Evolutionary conservation across 352 stramenopile species (phyloP), one percentile per base, ranked within the genome.

Genomic region (Pythium aristosporum): DNA sequence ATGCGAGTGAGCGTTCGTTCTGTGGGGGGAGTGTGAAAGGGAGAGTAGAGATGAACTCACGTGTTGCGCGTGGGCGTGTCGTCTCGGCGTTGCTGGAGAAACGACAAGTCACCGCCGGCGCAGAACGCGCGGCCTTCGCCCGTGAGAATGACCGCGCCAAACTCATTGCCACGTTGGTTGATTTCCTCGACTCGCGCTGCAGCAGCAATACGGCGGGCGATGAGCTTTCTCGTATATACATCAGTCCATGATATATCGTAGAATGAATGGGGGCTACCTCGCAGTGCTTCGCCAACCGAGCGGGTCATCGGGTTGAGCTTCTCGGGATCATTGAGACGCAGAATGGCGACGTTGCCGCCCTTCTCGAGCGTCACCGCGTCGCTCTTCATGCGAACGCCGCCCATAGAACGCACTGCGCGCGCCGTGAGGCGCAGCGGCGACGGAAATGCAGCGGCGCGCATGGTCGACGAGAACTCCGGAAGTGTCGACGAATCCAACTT

Each of bases 231-330:
- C 37, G 10, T 6, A 42, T 16, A 42, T 16, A 16, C 6, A 18
- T 18, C 11, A 42, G 2, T 42, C 37, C 11, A 42, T 42, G 37
- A 42, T 42, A 53, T 53, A 0, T 5, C 0, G 3, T 7, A 34
- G 2, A 12, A 10, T 51, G 25, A 30, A 30, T 30, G 25, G 25
- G 25, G 25, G 25, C 25, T 30, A 88, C 79, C 79, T 74, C 79
- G 55, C 16, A 88, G 67, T 2, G 74, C 74, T n/a, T 78, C 64
- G 54, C 88, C 91, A 77, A 97, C 91, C 60, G 89, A 75, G 3
- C 77, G 69, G 2, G 91, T 97, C 71, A 97, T 80, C 13, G 91
- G 82, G 74, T 97, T 97, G 47, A 93, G 74, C n/a, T 81, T 88
- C 65, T 79, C 74, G 0, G 87, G 88, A 42, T 92, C 80, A 53